Conservation (phyloP, 257 asterid genomes). For the Apocynum venetum region DNA sequence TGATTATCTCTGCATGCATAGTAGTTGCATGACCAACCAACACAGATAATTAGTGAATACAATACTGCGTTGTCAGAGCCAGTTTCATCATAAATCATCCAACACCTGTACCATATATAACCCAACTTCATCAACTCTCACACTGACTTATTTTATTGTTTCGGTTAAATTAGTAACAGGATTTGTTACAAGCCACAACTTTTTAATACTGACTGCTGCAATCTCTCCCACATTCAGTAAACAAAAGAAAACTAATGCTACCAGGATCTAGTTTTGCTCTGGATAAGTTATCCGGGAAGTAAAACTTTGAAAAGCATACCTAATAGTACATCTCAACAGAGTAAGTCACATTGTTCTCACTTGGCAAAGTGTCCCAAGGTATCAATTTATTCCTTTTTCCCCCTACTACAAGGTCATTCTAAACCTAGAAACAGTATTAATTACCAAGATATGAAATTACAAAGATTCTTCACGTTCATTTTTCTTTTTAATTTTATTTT, state of each 20-base stretch:
- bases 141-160: not conserved
- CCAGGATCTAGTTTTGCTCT: not conserved
- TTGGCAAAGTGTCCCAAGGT: not conserved
- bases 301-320: too few species aligned
- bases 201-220: not conserved
- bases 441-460: not conserved
- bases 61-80: not conserved
- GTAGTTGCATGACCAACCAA: not conserved
- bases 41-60: not conserved
- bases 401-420: not conserved
- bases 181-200: not conserved
- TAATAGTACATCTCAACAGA: too few species aligned
- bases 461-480: not conserved
- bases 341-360: not conserved
- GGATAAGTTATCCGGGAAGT: not conserved
- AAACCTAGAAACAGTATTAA: not conserved
- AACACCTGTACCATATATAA: not conserved
- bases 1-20: not conserved
- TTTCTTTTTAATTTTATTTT: not conserved
- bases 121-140: too few species aligned
- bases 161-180: not conserved
- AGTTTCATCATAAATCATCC: not conserved
- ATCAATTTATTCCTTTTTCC: not conserved
- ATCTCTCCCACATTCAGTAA: not conserved
- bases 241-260: not conserved